These are phyloP conservation scores for Verticillium isaacii DNA, from an alignment of 2,329 filamentous ascomycete species.

Conservation along the genomic window DNA sequence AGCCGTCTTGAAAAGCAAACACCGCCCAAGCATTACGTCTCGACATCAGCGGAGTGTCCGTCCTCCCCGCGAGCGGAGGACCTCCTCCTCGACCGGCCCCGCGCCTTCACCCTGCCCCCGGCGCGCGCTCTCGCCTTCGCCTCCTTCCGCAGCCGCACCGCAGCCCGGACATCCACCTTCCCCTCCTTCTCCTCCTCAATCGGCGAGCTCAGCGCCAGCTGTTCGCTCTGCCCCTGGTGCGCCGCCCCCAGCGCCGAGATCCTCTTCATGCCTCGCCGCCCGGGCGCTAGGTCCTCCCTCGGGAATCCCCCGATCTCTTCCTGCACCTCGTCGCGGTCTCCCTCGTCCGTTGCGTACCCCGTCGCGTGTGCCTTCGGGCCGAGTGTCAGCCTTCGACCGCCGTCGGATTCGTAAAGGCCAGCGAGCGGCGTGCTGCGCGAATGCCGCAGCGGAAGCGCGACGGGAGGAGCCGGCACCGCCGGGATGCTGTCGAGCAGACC, in stretches of 20 bases:
- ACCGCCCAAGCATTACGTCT: neutral
- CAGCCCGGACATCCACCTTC: slow-evolving; percentile 20
- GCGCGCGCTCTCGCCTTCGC: slow-evolving; percentile 21
- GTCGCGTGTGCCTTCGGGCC: slow-evolving; percentile 4
- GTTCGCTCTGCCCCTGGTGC: slow-evolving; percentile 2
- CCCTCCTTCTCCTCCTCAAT: slow-evolving; percentile 13
- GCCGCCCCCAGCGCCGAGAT: slow-evolving; percentile 11
- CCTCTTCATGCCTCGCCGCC: slow-evolving; percentile 8
- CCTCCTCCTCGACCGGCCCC: neutral
- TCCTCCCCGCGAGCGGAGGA: neutral
- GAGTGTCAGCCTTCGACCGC: neutral
- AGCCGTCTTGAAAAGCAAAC: neutral
- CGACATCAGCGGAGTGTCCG: neutral
- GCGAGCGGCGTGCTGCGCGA: slow-evolving; percentile 1
- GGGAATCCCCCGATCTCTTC: neutral
- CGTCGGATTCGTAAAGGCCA: neutral
- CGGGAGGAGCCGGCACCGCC: slow-evolving; percentile 2
- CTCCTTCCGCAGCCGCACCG: slow-evolving; percentile 24
- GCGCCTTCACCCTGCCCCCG: neutral
- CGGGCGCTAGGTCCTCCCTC: slow-evolving; percentile 6
- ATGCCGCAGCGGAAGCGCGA: neutral
- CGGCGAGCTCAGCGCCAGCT: neutral
- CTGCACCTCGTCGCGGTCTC: slow-evolving; percentile 2
- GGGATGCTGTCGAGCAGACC: slow-evolving; percentile 21
- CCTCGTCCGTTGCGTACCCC: neutral